Evolutionary conservation across 176 grass and related monocot genomes (phyloP).

Genomic region (Aegilops umbellulata): DNA sequence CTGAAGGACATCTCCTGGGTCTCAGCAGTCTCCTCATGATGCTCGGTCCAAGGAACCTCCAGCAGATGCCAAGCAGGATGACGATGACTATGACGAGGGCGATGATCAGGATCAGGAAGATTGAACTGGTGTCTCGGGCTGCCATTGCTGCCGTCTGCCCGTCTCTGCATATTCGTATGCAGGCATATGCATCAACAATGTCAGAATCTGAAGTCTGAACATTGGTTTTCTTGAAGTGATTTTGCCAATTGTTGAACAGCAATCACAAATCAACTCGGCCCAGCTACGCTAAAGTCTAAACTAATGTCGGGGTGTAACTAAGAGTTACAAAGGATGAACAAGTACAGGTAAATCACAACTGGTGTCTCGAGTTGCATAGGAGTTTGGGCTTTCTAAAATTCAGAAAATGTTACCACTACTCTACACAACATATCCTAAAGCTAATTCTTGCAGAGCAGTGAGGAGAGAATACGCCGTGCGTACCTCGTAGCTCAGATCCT

Average conservation of each 20-base stretch:
- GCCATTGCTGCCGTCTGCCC: neutral
- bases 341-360: neutral
- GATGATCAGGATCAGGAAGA: constrained; percentile 31
- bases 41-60: constrained; percentile 37
- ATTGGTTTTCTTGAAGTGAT: neutral
- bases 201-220: neutral
- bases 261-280: neutral
- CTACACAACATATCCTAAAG: neutral
- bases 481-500: constrained; percentile 17
- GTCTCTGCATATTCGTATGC: neutral
- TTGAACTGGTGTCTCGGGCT: neutral
- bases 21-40: constrained; percentile 37
- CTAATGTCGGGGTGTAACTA: neutral
- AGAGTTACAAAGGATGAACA: neutral
- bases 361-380: too few relatives aligned
- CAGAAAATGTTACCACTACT: neutral
- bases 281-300: too few relatives aligned
- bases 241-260: neutral
- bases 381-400: neutral
- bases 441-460: neutral
- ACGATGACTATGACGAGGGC: constrained; percentile 34
- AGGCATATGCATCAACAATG: neutral
- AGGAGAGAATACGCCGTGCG: neutral
- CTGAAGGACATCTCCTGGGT: constrained; percentile 27
- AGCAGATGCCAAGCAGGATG: constrained; percentile 39